Conservation (phyloP, 805 yeast species). For the Ogataea nonfermentans region DNA sequence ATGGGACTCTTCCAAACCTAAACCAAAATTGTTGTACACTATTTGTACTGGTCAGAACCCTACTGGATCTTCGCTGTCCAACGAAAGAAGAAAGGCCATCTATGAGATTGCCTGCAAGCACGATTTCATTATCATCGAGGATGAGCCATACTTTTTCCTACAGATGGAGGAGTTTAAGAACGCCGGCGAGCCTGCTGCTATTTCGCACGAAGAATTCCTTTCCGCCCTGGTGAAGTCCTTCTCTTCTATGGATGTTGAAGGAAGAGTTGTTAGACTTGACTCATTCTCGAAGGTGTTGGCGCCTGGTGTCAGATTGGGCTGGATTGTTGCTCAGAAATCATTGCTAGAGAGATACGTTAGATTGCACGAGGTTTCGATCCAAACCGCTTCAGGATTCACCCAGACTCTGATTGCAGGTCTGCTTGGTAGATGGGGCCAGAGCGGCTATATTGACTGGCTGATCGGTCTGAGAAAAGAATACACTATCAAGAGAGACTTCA, state of each 20-base stretch:
- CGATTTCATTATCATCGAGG: slow-evolving; percentile 86
- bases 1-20: slow-evolving; percentile 56
- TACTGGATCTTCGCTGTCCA: slow-evolving; percentile 81
- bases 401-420: slow-evolving; percentile 68
- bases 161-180: slow-evolving; percentile 81
- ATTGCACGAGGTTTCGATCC: slow-evolving; percentile 78
- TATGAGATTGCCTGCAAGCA: slow-evolving; percentile 80
- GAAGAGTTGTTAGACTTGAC: slow-evolving; percentile 86
- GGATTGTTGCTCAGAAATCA: slow-evolving; percentile 73
- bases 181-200: slow-evolving; percentile 25
- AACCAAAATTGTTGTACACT: slow-evolving; percentile 85
- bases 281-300: slow-evolving; percentile 90
- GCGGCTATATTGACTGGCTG: slow-evolving; percentile 86
- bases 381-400: slow-evolving; percentile 78
- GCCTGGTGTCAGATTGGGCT: slow-evolving; percentile 86
- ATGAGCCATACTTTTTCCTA: slow-evolving; percentile 95
- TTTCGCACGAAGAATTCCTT: slow-evolving; percentile 63
- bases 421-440: slow-evolving; percentile 85
- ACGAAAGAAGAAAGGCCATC: slow-evolving; percentile 72
- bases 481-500: slow-evolving; percentile 83
- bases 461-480: slow-evolving; percentile 78
- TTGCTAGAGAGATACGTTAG: slow-evolving; percentile 66
- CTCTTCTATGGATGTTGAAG: slow-evolving; percentile 74
- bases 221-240: slow-evolving; percentile 71
- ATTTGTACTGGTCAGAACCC: slow-evolving; percentile 98